Conservation (phyloP, 108 stramenopile genomes). For the Seminavis robusta region DNA sequence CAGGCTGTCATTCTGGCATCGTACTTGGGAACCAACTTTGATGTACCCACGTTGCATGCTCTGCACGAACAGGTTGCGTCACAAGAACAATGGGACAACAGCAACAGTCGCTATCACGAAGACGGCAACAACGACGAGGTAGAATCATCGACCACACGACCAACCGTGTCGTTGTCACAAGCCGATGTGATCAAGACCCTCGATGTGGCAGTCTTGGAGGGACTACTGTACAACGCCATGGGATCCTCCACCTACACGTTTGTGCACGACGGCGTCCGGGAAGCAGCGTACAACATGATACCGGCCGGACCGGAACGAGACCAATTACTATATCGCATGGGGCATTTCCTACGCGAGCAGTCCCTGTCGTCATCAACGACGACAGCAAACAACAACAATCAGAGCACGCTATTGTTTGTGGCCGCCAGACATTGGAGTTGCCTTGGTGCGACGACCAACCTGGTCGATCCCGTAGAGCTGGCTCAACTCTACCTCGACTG, state of each 20-base stretch:
- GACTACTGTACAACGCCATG: constrained; percentile 13
- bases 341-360: constrained; percentile 27
- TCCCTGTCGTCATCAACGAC: too few relatives aligned
- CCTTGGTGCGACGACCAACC: too few relatives aligned
- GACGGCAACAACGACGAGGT: not conserved
- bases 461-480: constrained; percentile 7
- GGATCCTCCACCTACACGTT: constrained; percentile 28
- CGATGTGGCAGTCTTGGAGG: constrained; percentile 22
- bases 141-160: constrained; percentile 2
- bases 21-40: constrained; percentile 36
- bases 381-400: too few relatives aligned
- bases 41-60: constrained; percentile 22
- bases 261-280: constrained; percentile 50
- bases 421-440: constrained; percentile 25
- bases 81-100: too few relatives aligned
- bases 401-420: constrained; percentile 27
- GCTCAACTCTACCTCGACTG: constrained; percentile 21
- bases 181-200: constrained; percentile 6
- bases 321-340: constrained; percentile 37
- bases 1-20: constrained; percentile 39
- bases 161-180: constrained; percentile 11
- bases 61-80: not conserved
- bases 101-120: too few relatives aligned
- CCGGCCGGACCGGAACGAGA: constrained; percentile 25
- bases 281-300: constrained; percentile 45